Base-by-base conservation (phyloP, 768 basidiomycete species). In the Auriscalpium orientale region DNA sequence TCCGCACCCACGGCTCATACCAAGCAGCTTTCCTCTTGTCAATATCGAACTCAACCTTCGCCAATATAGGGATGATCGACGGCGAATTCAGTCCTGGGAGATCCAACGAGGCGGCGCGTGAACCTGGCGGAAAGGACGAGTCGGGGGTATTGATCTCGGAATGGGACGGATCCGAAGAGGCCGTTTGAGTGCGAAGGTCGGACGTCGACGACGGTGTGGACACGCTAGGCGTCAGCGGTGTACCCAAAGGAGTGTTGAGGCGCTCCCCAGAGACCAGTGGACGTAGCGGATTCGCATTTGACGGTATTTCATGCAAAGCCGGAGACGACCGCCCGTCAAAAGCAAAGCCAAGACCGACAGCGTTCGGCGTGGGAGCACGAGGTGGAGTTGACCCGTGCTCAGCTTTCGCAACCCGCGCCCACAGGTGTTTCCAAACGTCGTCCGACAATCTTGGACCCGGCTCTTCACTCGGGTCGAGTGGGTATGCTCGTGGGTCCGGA, bases 21-120 rank as follows among this genome's bases (percentile, higher is more conserved):
- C 94, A 97, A 3, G 73, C 72, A 2, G 92, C 94, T 60, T 78
- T 85, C 52, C 80, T 74, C 40, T 76, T 76, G 69, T 97, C 95
- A 62, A 98, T 86, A 67, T 97, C 92, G 64, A 98, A 97, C 68
- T 98, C 94, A 12, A 98, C 83, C 69, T 95, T 95, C 49, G 93
- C 95, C 33, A 98, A 79, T 55, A 97, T 85, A 5, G 89, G 89
- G 53, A 91, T 83, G 21, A 90, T 71, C 22, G 85, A 80, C 48
- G 80, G 69, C 7, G 84, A 82, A 55, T 70, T 68, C 43, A 89
- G 75, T 8, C 87, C 89, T 5, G 87, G 84, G 10, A 90, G 76
- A 53, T 84, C 77, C 55, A 89, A 72, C 21, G 78, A 77, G 49
- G 77, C 73, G 15, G 75, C 75, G 48, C 72, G 72, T 33, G 67